Conservation (phyloP, 768 basidiomycete species). For the Lyophyllum semitale region DNA sequence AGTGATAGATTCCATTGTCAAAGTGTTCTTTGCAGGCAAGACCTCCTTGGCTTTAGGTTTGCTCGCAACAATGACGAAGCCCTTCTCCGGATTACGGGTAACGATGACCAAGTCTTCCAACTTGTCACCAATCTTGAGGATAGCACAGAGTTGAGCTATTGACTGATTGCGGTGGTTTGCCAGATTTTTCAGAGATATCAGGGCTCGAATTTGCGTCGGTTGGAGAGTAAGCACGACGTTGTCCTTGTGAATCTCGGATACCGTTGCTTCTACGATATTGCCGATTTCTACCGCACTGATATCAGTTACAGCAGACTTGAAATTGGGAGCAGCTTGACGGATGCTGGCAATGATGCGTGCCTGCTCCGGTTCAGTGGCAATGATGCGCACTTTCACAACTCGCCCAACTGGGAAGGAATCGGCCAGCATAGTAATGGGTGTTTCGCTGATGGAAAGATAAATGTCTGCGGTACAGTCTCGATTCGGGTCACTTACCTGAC, state of each 20-base stretch:
- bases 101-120: conserved; percentile 85
- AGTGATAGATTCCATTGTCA: conserved; percentile 67
- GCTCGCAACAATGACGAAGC: conserved; percentile 82
- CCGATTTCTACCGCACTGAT: conserved; percentile 80
- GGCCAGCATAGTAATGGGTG: conserved; percentile 50
- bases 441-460: conserved; percentile 54
- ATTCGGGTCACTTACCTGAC: conserved; percentile 56
- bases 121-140: conserved; percentile 67
- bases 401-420: conserved; percentile 79
- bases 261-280: conserved; percentile 63
- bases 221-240: conserved; percentile 76
- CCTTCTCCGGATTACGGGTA: conserved; percentile 82
- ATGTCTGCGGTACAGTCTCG: background rate
- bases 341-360: conserved; percentile 82
- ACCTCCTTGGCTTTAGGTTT: conserved; percentile 60
- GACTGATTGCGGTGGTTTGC: conserved; percentile 77
- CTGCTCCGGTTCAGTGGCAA: conserved; percentile 57
- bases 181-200: conserved; percentile 86
- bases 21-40: conserved; percentile 44
- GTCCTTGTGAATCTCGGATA: conserved; percentile 85
- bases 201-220: conserved; percentile 69
- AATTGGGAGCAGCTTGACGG: conserved; percentile 68
- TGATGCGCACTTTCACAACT: conserved; percentile 82
- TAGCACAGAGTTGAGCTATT: conserved; percentile 61
- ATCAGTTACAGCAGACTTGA: conserved; percentile 51